Evolutionary conservation across 176 grass and related monocot species (phyloP).

Genomic region (Microstegium vimineum): DNA sequence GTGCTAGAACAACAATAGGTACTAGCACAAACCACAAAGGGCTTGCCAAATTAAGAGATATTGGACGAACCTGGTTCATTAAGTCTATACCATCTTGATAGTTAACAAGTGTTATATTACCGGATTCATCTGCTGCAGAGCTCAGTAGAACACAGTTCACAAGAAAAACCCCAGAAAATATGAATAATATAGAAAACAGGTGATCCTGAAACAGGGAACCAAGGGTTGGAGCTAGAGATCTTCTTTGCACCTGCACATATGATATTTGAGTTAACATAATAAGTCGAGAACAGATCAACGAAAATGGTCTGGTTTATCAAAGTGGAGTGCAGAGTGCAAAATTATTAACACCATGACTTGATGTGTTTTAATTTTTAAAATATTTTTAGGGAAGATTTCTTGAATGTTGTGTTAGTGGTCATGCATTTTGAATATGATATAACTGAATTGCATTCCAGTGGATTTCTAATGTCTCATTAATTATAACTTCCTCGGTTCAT

Average conservation of each 20-base stretch:
- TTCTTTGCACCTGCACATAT: slow-evolving; percentile 65
- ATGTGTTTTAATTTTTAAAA: not conserved
- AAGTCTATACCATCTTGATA: slow-evolving; percentile 68
- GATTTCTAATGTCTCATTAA: not conserved
- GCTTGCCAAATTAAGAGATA: not conserved
- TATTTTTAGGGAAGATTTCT: not conserved
- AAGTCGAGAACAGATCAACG: not conserved
- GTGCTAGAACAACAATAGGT: not conserved
- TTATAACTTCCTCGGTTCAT: not conserved
- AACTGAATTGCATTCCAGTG: not conserved
- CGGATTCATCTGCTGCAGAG: slow-evolving; percentile 65
- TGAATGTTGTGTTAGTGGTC: not conserved
- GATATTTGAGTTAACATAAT: slow-evolving; percentile 22
- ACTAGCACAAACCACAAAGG: not conserved
- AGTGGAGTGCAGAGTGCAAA: not conserved
- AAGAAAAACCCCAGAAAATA: slow-evolving; percentile 77
- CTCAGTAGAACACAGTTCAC: slow-evolving; percentile 74
- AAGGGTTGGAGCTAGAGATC: slow-evolving; percentile 18
- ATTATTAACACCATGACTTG: not conserved
- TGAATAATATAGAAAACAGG: slow-evolving; percentile 68
- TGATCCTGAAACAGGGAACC: slow-evolving; percentile 74
- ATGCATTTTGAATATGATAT: not conserved
- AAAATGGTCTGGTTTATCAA: not conserved
- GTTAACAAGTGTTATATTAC: slow-evolving; percentile 17
- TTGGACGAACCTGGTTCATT: slow-evolving; percentile 63